phyloP scores from a whole-genome alignment of 2,329 filamentous ascomycete species.

The Reticulascus tulasneorum region DNA sequence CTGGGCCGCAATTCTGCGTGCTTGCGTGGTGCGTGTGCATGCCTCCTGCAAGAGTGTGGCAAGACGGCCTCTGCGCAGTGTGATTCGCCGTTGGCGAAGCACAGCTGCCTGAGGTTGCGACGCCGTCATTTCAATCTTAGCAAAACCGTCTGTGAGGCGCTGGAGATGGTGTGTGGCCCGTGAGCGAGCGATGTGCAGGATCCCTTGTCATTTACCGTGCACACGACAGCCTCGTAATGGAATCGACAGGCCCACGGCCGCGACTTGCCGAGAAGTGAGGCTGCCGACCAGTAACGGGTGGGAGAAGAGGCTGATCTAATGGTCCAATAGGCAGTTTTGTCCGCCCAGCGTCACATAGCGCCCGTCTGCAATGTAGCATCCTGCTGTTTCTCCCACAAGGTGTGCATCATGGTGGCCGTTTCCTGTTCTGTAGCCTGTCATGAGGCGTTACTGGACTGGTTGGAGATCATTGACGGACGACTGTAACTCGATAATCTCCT shows the following conservation, averaged over 20 bases:
- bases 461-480: neutral
- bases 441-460: conserved; percentile 5
- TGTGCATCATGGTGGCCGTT: neutral
- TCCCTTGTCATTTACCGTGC: neutral
- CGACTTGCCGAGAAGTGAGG: conserved; percentile 26
- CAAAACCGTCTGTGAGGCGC: neutral
- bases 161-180: conserved; percentile 1
- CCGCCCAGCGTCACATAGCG: conserved; percentile 9
- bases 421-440: conserved; percentile 4
- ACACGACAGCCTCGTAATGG: conserved; percentile 26
- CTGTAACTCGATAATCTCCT: conserved; percentile 5
- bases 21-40: conserved; percentile 2
- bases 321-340: conserved; percentile 14
- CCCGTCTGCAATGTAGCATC: conserved; percentile 12
- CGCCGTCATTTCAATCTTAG: neutral
- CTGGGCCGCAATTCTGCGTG: conserved; percentile 1
- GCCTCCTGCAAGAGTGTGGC: conserved; percentile 8
- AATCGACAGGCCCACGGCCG: conserved; percentile 17
- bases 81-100: conserved; percentile 10
- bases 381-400: conserved; percentile 4
- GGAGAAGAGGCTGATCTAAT: conserved; percentile 13
- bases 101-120: conserved; percentile 12
- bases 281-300: conserved; percentile 19
- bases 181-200: neutral
- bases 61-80: conserved; percentile 5